phyloP scores from a whole-genome alignment of 1,139 yeast species.

The Candida sp. region DNA sequence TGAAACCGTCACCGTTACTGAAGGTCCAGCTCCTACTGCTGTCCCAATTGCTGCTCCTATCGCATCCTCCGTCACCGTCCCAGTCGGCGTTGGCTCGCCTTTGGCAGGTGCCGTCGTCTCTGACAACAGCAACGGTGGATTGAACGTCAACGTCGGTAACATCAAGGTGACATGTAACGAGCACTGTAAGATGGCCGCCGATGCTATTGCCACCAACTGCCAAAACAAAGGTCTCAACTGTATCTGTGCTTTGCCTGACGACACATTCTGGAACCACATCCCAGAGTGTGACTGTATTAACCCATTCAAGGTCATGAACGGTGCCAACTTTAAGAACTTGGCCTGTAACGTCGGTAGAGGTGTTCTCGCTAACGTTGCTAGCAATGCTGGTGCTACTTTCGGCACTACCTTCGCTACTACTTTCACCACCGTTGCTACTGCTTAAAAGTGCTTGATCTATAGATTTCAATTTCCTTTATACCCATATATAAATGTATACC shows the following conservation, averaged over 20 bases:
- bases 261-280: slow-evolving; percentile 1
- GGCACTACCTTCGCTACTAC: slow-evolving; percentile 1
- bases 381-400: background rate
- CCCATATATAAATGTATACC: background rate
- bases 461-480: background rate
- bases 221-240: slow-evolving; percentile 1
- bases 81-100: background rate
- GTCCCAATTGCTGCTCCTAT: background rate
- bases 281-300: slow-evolving; percentile 5
- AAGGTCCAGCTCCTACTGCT: background rate
- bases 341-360: slow-evolving; percentile 1
- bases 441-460: background rate
- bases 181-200: slow-evolving; percentile 2
- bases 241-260: slow-evolving; percentile 3
- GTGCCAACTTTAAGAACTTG: slow-evolving; percentile 1
- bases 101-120: background rate
- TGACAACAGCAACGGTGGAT: background rate
- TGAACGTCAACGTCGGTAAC: background rate
- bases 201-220: background rate
- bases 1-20: background rate
- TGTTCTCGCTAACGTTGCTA: background rate
- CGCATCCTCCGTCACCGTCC: background rate
- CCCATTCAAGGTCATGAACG: slow-evolving; percentile 1
- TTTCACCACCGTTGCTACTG: background rate
- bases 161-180: background rate